Evolutionary conservation across 768 basidiomycete genomes (phyloP), one percentile per base, ranked within the genome.

Genomic region (Phallus indusiatus): DNA sequence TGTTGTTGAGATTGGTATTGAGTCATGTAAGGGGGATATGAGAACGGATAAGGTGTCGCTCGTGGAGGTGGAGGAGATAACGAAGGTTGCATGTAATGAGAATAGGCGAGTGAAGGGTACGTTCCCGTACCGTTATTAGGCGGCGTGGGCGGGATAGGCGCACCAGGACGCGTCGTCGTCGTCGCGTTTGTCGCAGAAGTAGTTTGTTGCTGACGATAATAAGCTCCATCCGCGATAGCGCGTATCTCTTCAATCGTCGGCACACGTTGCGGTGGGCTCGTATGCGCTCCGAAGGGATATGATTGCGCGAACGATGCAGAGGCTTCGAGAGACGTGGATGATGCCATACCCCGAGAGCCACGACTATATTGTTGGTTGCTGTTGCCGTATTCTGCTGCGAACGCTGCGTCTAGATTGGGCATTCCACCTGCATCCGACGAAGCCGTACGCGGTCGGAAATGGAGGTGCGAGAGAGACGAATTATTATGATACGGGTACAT

Each of bases 11-110:
- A n/a, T 52, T 55, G 53, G 21, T 46, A 54, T 24, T 57, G 60
- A 17, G 24, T 7, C 17, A 36, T 36, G 8, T 55, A n/a, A n/a
- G 16, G 79, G 28, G 2, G 77, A 71, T 83, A 91, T 0, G 87
- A 87, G 68, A 82, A 87, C 0, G 88, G 89, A 60, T 88, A 90
- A 1, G 89, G 89, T 4, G 89, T 90, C 9, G 88, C 87, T 5
- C 74, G 79, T 5, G 79, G 80, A 9, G 76, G 75, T 1, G 81
- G 73, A 0, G 83, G 81, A 61, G 81, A 84, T 63, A 76, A 77
- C 0, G 75, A 72, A 0, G 74, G 73, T 34, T 73, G 66, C 5
- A 72, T 53, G 59, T 75, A 52, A 24, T 35, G 35, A 11, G 35
- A 20, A n/a, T 56, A 50, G 1, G 87, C 0, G 84, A 86, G 0